phyloP scores from a whole-genome alignment of 2,329 filamentous ascomycete species.

The Neonectria hederae region DNA sequence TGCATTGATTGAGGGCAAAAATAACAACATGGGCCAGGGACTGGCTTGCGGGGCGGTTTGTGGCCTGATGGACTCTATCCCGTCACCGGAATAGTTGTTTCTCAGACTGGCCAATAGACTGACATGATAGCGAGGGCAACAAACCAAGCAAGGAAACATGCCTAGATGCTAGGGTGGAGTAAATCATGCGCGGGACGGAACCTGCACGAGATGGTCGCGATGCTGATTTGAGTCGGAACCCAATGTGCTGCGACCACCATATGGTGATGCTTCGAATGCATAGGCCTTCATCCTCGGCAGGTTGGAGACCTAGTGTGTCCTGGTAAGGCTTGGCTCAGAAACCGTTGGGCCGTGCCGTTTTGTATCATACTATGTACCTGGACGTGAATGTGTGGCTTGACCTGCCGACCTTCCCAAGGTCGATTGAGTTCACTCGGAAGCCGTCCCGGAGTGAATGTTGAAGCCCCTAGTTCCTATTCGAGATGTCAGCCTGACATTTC shows the following conservation, averaged over 20 bases:
- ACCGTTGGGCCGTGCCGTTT: constrained; percentile 9
- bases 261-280: background rate
- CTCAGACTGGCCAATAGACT: constrained; percentile 16
- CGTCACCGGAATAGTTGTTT: constrained; percentile 8
- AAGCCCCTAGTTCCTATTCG: background rate
- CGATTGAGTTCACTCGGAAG: background rate
- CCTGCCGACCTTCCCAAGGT: background rate
- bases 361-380: constrained; percentile 6
- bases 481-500: background rate
- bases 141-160: constrained; percentile 4
- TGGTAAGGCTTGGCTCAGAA: constrained; percentile 7
- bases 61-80: constrained; percentile 17
- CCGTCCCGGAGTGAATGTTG: background rate
- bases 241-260: background rate
- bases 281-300: background rate
- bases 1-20: constrained; percentile 11
- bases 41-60: constrained; percentile 4
- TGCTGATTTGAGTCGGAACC: constrained; percentile 2
- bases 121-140: background rate
- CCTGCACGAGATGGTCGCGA: background rate
- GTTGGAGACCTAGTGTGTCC: background rate
- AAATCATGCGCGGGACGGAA: background rate
- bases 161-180: constrained; percentile 3
- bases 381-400: constrained; percentile 3
- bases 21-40: constrained; percentile 13